Base-by-base conservation (phyloP, 139 green algal species). In the Monoraphidium neglectum region DNA sequence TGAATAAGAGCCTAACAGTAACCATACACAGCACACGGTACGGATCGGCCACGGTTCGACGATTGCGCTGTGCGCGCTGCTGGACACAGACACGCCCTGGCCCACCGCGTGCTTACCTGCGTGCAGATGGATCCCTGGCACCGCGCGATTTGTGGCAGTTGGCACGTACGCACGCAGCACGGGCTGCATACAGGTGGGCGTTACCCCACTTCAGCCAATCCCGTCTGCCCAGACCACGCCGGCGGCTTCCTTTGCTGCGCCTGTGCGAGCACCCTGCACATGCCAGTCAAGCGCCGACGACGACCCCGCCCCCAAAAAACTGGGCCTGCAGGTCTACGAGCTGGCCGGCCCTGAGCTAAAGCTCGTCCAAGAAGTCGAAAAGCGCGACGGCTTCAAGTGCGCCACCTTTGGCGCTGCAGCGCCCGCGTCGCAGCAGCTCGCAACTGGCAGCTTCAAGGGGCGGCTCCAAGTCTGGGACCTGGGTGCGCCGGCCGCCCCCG, bases 21-120 rank as follows among this genome's bases (percentile, higher is more conserved):
- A 98, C 94, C 0, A 72, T 95, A 4, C 92, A 97, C 40, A 91
- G 95, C 38, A 94, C 87, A 46, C 95, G 90, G 91, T 95, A 76
- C 64, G 83, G 46, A 1, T 33, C 24, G 16, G n/a, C 8, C 33
- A 21, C 65, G 43, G 36, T 57, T 5, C 12, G 4, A n/a, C 16
- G 37, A 43, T 21, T 15, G 35, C 24, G 23, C 13, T 21, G 59
- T 12, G 40, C 8, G 18, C 23, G 28, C 23, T 54, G 35, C 5
- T 60, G 24, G 4, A 23, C 28, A 33, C n/a, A 28, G 21, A 33
- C 38, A 24, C 13, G 57, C 18, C 33, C 26, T 73, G 21, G 24
- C 2, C 23, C 32, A 57, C 37, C 47, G 35, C 12, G 23, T 84
- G 38, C 51, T 77, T 35, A 53, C 28, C 60, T 24, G 5, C 71